Evolutionary conservation across 2,329 filamentous ascomycete species (phyloP), one percentile per base, ranked within the genome.

Genomic region (Chaetoscypha palmicola): DNA sequence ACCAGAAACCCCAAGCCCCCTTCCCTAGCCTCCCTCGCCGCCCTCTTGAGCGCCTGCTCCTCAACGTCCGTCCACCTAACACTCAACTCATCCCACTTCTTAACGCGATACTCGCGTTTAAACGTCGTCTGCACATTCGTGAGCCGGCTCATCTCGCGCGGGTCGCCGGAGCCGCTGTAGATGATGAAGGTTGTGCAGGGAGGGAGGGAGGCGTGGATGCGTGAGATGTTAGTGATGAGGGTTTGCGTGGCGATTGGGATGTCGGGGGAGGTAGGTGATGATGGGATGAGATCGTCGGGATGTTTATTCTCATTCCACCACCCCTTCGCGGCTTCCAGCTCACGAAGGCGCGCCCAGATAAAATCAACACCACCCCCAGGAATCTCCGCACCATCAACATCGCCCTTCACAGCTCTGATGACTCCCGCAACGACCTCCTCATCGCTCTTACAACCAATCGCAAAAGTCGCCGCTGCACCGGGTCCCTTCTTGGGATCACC

Each of bases 401-500:
- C 79, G 40, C 79, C 79, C 19, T 68, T 64, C 9, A 81, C 69
- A 17, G 78, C 77, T 38, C 79, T 75, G 45, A 81, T 66, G 16
- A 81, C 62, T 44, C 69, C 72, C 4, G 66, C 61, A 30, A 70
- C 65, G 10, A 78, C 75, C 11, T 82, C 76, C 28, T 78, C 74
- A 59, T 83, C 79, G 33, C 69, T 73, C 32, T 64, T 66, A 61
- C 79, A 82, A 12, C 72, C 72, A 32, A 83, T 71, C 26, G 72
- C 66, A 50, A 74, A 66, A 3, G 70, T 77, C 3, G 79, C 76
- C 33, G 74, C 74, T 34, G 67, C 70, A 38, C 76, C 76, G 4
- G 71, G 68, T 12, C 76, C 77, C 56, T 74, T 74, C 14, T 73
- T 74, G 11, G 86, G 85, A 48, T 89, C 83, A 39, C 90, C 91